Percentiles rank a stretch among this genome's conserved stretches.
phyloP scores from a whole-genome alignment of 1,284 basidiomycete genomes.

The Puccinia novopanici region DNA sequence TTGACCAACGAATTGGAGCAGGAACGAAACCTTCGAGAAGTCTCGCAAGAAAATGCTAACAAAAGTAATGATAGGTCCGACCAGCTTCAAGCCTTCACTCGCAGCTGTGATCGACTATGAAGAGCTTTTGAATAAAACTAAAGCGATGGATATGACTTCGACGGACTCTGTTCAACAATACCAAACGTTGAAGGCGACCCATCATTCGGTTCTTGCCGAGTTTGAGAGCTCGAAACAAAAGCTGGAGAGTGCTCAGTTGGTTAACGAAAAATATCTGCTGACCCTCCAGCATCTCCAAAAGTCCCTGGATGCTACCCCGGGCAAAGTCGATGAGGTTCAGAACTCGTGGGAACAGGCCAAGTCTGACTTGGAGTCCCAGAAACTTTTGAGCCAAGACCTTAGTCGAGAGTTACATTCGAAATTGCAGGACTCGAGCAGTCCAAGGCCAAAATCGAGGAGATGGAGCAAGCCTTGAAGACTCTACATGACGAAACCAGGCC shows the following conservation, averaged over 20 bases:
- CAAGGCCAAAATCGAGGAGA: constrained; percentile 63
- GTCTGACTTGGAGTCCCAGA: constrained; percentile 70
- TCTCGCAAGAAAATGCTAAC: constrained; percentile 75
- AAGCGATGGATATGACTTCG: constrained; percentile 68
- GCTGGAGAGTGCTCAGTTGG: constrained; percentile 70
- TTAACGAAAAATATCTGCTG: constrained; percentile 78
- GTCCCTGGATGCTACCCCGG: constrained; percentile 74
- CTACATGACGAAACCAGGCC: constrained; percentile 15
- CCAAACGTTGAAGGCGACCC: constrained; percentile 71
- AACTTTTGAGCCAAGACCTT: constrained; percentile 73
- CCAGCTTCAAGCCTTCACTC: constrained; percentile 77
- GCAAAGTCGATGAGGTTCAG: constrained; percentile 80
- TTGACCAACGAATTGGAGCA: constrained; percentile 62
- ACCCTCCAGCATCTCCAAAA: constrained; percentile 81
- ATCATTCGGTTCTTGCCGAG: constrained; percentile 79
- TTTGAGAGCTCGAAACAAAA: constrained; percentile 69
- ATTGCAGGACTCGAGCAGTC: constrained; percentile 70
- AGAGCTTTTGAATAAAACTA: constrained; percentile 71
- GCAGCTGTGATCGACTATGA: constrained; percentile 71
- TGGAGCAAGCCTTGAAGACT: constrained; percentile 51
- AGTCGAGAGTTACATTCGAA: constrained; percentile 75
- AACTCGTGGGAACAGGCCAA: constrained; percentile 70
- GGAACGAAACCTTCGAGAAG: constrained; percentile 64
- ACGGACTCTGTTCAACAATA: constrained; percentile 79
- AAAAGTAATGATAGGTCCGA: constrained; percentile 82